Conservation (phyloP, 2,329 filamentous ascomycete species). For the Penicillium capsulatum region DNA sequence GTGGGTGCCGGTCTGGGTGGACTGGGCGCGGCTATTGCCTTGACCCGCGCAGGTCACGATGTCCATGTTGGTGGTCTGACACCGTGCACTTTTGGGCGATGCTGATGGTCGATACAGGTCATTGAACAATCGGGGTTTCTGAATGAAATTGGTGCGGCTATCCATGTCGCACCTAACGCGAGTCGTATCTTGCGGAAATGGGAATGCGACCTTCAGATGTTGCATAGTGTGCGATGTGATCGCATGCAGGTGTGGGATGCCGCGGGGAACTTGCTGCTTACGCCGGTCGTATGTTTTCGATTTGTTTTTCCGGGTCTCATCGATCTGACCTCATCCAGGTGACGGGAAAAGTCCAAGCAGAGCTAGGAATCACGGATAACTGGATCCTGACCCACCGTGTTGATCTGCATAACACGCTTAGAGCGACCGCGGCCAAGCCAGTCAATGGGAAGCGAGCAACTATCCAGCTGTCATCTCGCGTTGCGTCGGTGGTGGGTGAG, state of each 20-base stretch:
- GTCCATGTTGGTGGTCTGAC: slow-evolving; percentile 18
- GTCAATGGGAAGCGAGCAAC: slow-evolving; percentile 20
- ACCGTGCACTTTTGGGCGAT: too few species aligned
- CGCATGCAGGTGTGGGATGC: slow-evolving; percentile 9
- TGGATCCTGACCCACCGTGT: slow-evolving; percentile 33
- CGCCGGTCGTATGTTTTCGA: slow-evolving; percentile 1
- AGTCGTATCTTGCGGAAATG: slow-evolving; percentile 26
- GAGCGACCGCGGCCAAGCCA: slow-evolving; percentile 24
- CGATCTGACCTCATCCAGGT: neutral
- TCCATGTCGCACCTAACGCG: slow-evolving; percentile 32
- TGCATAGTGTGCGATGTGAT: slow-evolving; percentile 14
- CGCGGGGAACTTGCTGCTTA: neutral
- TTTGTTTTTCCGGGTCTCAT: neutral
- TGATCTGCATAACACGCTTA: slow-evolving; percentile 37
- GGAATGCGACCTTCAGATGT: slow-evolving; percentile 24
- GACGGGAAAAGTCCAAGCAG: slow-evolving; percentile 7
- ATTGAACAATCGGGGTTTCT: slow-evolving; percentile 30
- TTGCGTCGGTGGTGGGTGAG: slow-evolving; percentile 26
- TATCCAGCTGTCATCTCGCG: slow-evolving; percentile 11
- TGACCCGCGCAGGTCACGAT: slow-evolving; percentile 22
- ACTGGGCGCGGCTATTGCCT: slow-evolving; percentile 23
- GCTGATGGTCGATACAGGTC: slow-evolving; percentile 4
- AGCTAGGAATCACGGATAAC: slow-evolving; percentile 10
- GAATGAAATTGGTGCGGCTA: slow-evolving; percentile 34
- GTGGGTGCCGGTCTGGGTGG: slow-evolving; percentile 22